Evolutionary conservation across 495 filamentous ascomycete genomes (phyloP).

Genomic region (Daldinia concentrica): DNA sequence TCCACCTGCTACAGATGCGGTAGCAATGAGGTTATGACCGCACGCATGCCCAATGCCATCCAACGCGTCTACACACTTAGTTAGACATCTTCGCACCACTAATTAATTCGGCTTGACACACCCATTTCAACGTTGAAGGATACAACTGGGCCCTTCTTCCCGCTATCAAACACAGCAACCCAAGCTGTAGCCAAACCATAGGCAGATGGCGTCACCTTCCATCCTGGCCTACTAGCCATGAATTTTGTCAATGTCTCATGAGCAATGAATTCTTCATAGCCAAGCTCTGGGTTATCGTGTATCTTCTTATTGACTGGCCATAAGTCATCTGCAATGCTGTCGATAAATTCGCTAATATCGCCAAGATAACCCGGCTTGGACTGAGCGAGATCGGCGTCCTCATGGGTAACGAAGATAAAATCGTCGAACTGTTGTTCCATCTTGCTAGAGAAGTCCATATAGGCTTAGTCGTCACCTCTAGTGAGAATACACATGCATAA

Average conservation of each 20-base stretch:
- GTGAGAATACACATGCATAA: not conserved
- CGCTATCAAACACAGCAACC: constrained; percentile 62
- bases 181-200: constrained; percentile 67
- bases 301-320: constrained; percentile 62
- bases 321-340: constrained; percentile 48
- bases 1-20: constrained; percentile 66
- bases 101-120: constrained; percentile 27
- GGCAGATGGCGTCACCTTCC: constrained; percentile 63
- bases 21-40: constrained; percentile 76
- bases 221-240: constrained; percentile 60
- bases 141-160: constrained; percentile 59
- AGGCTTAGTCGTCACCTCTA: not conserved
- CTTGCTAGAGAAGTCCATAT: not conserved
- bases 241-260: constrained; percentile 67
- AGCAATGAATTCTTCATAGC: constrained; percentile 65
- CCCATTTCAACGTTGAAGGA: constrained; percentile 69
- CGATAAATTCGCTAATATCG: constrained; percentile 52
- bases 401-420: constrained; percentile 42
- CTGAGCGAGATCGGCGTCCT: constrained; percentile 31
- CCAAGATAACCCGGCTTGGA: constrained; percentile 32
- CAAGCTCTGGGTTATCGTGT: constrained; percentile 69
- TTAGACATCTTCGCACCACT: constrained; percentile 17
- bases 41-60: constrained; percentile 72
- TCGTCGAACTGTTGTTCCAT: constrained; percentile 39
- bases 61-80: constrained; percentile 56